Evolutionary conservation across 441 rosid genomes (phyloP).

Genomic region (Arabidopsis lyrata): DNA sequence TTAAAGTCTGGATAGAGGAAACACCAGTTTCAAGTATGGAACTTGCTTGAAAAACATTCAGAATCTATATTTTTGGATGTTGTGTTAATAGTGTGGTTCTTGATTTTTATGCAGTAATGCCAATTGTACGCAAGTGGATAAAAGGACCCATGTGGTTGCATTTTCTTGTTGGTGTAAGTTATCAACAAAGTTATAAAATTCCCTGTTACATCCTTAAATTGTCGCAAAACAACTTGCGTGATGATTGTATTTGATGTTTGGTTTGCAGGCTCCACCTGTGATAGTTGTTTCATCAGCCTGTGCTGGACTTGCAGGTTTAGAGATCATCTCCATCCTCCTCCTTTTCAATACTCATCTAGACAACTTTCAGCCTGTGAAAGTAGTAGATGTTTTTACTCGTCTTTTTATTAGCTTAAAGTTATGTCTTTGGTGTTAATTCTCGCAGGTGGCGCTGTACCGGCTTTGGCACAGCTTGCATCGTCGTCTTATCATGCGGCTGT

Average conservation of each 20-base stretch:
- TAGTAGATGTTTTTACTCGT: neutral
- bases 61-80: neutral
- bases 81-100: neutral
- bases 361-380: constrained; percentile 6
- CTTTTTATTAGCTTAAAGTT: neutral
- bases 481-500: constrained; percentile 72
- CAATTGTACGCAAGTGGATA: constrained; percentile 62
- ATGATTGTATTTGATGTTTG: neutral
- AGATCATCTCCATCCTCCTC: constrained; percentile 7
- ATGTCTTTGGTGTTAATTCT: neutral
- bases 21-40: neutral
- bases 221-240: neutral
- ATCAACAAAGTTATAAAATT: constrained; percentile 1
- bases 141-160: constrained; percentile 94
- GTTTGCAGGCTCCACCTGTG: constrained; percentile 82
- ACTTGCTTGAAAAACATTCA: constrained; percentile 1
- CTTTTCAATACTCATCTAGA: neutral
- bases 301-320: constrained; percentile 80
- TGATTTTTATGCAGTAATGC: constrained; percentile 68
- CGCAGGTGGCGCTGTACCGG: constrained; percentile 81
- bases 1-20: neutral
- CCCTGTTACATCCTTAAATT: neutral
- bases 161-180: constrained; percentile 86
- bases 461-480: constrained; percentile 72
- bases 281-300: constrained; percentile 83